Evolutionary conservation across 1,139 yeast genomes (phyloP).

Genomic region (Lodderomyces margitis): DNA sequence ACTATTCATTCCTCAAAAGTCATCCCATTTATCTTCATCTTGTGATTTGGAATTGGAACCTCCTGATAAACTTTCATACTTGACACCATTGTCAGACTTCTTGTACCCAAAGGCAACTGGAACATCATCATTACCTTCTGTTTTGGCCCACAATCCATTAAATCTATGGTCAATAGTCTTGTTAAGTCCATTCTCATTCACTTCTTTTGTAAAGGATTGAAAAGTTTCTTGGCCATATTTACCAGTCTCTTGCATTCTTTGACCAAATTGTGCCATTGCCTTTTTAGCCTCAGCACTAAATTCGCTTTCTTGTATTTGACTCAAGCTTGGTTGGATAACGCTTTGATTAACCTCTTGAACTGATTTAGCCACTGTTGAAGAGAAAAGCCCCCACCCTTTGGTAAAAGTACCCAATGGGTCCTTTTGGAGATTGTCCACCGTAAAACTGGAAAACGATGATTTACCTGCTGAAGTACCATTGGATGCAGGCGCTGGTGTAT

Average conservation of each 20-base stretch:
- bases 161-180: conserved; percentile 46
- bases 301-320: conserved; percentile 79
- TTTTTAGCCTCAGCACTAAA: conserved; percentile 75
- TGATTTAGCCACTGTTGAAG: conserved; percentile 78
- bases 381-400: conserved; percentile 93
- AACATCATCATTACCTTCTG: conserved; percentile 28
- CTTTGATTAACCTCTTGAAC: conserved; percentile 82
- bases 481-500: conserved; percentile 54
- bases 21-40: conserved; percentile 47
- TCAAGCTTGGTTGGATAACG: conserved; percentile 85
- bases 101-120: conserved; percentile 71
- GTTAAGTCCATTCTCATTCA: conserved; percentile 33
- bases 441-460: conserved; percentile 48
- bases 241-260: conserved; percentile 87
- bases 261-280: conserved; percentile 96
- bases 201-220: conserved; percentile 56
- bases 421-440: conserved; percentile 71
- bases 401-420: conserved; percentile 89
- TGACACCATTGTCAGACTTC: conserved; percentile 59
- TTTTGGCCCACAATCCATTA: conserved; percentile 50
- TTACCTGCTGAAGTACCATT: conserved; percentile 21
- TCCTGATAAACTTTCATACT: conserved; percentile 52
- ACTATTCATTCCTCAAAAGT: conserved; percentile 31
- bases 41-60: conserved; percentile 27
- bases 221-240: conserved; percentile 66